Base-by-base conservation (phyloP, 192 early-diverging fungal species). In the Backusella westeae region DNA sequence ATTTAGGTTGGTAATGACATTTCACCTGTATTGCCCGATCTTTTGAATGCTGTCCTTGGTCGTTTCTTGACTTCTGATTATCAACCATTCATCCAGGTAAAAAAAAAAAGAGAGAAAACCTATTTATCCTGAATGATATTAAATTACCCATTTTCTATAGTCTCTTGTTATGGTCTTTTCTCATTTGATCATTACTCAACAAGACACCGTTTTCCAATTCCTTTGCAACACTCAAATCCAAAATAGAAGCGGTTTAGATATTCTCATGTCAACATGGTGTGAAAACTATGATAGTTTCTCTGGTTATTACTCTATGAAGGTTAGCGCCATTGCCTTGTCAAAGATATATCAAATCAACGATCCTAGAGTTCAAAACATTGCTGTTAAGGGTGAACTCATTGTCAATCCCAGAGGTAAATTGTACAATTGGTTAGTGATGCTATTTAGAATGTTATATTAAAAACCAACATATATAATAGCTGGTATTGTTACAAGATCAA, bases 151-250 rank as follows among this genome's bases (percentile, higher is more conserved):
- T 63, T 21, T 63, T 21, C 2, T 29, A 10, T 79, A 95, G 82
- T 94, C 95, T 26, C 84, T 97, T 23, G 83, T 98, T 9, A 86
- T 94, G 72, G 90, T 97, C 9, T 96, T 97, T 83, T 94, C 93
- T 42, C 95, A 98, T 73, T 86, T 98, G 63, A 87, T 95, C 53
- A 75, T 88, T 35, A 87, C 78, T 32, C 92, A 96, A 46, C 82
- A 89, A 39, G 84, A 88, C 32, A 92, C 91, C 17, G 89, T 95
- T 0, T 81, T 95, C 69, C 84, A 93, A 34, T 93, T 97, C 82
- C 86, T 98, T 68, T 78, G 71, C 36, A 77, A 81, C 17, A 78
- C 90, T 23, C 78, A 85, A n/a, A 82, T 95, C 35, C 83, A 87
- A 44, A 89, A 87, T 6, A 83, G 83, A 26, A 90, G 84, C 66